Percentiles rank a stretch among this genome's conserved stretches.
These are phyloP conservation scores for Venturia nashicola DNA, from an alignment of 2,329 filamentous ascomycete species.

Conservation along the genomic window DNA sequence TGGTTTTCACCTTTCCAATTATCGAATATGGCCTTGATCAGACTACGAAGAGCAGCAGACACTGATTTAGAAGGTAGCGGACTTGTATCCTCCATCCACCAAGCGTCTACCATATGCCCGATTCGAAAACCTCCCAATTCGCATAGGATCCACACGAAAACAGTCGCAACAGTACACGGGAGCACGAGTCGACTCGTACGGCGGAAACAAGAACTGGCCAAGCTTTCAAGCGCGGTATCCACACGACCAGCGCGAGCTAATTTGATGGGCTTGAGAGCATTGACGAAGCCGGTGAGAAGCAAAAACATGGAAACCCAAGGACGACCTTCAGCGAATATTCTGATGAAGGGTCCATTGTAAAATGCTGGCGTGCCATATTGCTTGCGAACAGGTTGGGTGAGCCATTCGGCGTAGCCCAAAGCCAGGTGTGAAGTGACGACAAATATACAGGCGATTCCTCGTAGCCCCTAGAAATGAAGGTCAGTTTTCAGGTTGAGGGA, in stretches of 20 bases:
- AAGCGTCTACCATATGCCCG: slow-evolving; percentile 35
- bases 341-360: slow-evolving; percentile 35
- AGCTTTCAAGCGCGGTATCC: slow-evolving; percentile 31
- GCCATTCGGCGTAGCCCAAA: background rate
- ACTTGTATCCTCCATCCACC: slow-evolving; percentile 40
- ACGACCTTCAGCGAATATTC: slow-evolving; percentile 42
- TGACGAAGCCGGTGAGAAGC: slow-evolving; percentile 44
- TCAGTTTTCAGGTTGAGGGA: background rate
- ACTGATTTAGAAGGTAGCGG: slow-evolving; percentile 31
- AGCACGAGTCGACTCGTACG: slow-evolving; percentile 39
- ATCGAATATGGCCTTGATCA: slow-evolving; percentile 33
- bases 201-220: slow-evolving; percentile 42
- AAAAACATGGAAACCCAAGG: slow-evolving; percentile 45
- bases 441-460: slow-evolving; percentile 8
- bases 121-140: slow-evolving; percentile 37
- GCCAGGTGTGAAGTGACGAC: slow-evolving; percentile 9
- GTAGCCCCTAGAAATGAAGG: slow-evolving; percentile 4
- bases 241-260: slow-evolving; percentile 35
- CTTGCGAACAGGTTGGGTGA: background rate
- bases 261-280: slow-evolving; percentile 42
- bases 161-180: slow-evolving; percentile 38
- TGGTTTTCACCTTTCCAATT: slow-evolving; percentile 41
- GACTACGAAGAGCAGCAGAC: slow-evolving; percentile 30
- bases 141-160: slow-evolving; percentile 38
- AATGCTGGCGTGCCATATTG: background rate